phyloP scores from a whole-genome alignment of 768 basidiomycete genomes.

The Mycena chlorophos region DNA sequence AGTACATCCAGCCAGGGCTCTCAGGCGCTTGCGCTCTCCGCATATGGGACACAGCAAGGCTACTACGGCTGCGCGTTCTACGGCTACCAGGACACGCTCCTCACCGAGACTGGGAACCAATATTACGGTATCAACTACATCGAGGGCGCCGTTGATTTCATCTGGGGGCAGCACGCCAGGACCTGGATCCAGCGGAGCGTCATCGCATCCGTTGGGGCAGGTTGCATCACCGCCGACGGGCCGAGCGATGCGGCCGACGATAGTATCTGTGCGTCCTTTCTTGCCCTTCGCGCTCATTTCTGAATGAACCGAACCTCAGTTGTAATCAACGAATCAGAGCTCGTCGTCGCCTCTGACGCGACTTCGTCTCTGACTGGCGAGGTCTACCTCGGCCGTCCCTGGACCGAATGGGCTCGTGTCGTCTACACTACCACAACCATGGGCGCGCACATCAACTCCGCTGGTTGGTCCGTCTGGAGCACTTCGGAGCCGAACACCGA shows the following conservation, averaged over 20 bases:
- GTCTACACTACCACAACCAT: slow-evolving; percentile 26
- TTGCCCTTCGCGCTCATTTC: background rate
- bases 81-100: slow-evolving; percentile 27
- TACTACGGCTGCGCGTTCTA: slow-evolving; percentile 23
- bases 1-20: slow-evolving; percentile 27
- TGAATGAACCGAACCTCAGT: slow-evolving; percentile 7
- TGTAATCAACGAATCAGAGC: slow-evolving; percentile 28
- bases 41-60: slow-evolving; percentile 28
- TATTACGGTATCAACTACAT: slow-evolving; percentile 27
- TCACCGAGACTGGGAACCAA: slow-evolving; percentile 24
- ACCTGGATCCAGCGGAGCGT: slow-evolving; percentile 22
- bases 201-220: slow-evolving; percentile 23
- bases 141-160: slow-evolving; percentile 28
- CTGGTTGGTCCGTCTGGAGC: slow-evolving; percentile 30
- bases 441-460: slow-evolving; percentile 26
- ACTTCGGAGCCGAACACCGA: slow-evolving; percentile 29
- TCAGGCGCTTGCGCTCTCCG: slow-evolving; percentile 30
- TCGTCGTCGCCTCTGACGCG: slow-evolving; percentile 23
- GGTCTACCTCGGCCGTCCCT: slow-evolving; percentile 28
- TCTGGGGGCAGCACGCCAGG: slow-evolving; percentile 26
- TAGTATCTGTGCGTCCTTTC: slow-evolving; percentile 19
- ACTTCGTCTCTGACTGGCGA: slow-evolving; percentile 20
- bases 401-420: slow-evolving; percentile 30
- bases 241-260: slow-evolving; percentile 16
- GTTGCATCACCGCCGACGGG: slow-evolving; percentile 24